Evolutionary conservation across 345 rosid genomes (phyloP).

Genomic region (Acer saccharum): DNA sequence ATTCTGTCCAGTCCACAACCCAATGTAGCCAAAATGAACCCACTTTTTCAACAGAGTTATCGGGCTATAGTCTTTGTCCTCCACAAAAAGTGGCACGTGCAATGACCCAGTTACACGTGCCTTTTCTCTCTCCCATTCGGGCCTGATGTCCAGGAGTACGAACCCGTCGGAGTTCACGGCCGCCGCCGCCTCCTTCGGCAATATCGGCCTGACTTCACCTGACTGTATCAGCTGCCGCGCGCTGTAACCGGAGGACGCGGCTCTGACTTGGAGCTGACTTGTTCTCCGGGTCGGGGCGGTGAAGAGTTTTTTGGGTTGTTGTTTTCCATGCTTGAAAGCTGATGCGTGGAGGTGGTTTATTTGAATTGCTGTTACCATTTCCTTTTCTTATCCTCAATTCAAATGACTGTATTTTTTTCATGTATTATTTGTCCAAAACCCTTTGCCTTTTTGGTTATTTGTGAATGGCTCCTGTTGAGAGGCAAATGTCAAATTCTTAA

Average conservation of each 20-base stretch:
- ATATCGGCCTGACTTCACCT: slow-evolving; percentile 61
- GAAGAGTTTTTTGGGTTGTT: slow-evolving; percentile 10
- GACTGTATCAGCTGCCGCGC: slow-evolving; percentile 59
- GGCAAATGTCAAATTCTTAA: too few species aligned
- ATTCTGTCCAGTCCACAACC: slow-evolving; percentile 92
- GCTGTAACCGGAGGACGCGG: slow-evolving; percentile 28
- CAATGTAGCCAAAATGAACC: slow-evolving; percentile 92
- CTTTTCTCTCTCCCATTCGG: slow-evolving; percentile 80
- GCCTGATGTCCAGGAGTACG: slow-evolving; percentile 70
- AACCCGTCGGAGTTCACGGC: slow-evolving; percentile 56
- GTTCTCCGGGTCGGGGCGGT: slow-evolving; percentile 18
- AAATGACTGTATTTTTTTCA: background rate
- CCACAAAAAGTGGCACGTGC: slow-evolving; percentile 78
- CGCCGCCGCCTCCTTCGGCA: slow-evolving; percentile 56
- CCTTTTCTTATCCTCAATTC: slow-evolving; percentile 18
- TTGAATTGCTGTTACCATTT: slow-evolving; percentile 31
- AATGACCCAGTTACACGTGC: slow-evolving; percentile 74
- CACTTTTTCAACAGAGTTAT: slow-evolving; percentile 85
- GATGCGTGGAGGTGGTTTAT: slow-evolving; percentile 28
- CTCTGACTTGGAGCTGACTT: slow-evolving; percentile 23
- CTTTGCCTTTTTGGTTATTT: background rate
- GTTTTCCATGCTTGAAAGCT: slow-evolving; percentile 22
- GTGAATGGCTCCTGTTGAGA: too few species aligned
- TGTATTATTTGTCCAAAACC: background rate
- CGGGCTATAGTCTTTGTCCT: slow-evolving; percentile 64